Evolutionary conservation across 345 rosid genomes (phyloP), one percentile per base, ranked within the genome.

Genomic region (Sapria himalayana): DNA sequence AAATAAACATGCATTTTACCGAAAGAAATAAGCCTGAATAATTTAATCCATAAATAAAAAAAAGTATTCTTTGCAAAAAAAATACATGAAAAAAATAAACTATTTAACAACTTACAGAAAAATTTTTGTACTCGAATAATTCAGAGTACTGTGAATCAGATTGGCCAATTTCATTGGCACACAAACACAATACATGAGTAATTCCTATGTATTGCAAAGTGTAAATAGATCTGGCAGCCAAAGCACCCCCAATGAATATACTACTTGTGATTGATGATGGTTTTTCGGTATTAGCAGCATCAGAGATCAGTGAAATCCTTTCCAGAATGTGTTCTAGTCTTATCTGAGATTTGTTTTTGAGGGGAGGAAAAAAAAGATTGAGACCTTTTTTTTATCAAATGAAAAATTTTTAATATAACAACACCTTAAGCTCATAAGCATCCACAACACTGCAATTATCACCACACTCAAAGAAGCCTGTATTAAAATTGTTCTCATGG

Each of bases 281-380:
- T 48, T 62, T 84, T 74, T 91, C 99, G 18, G 93, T 84, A 52
- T 71, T 91, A 29, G 86, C 95, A 15, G 93, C 93, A 52, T 84
- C 92, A 22, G 92, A 80, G 39, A 91, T 84, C 63, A 91, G 58
- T 41, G 92, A 60, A 67, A 91, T 77, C 66, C 99, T 80, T 61
- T 84, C 95, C 54, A 84, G 92, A 50, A 84, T 74, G 59, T 91
- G 99, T 58, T 91, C 99, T 32, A 89, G 84, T 65, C 99, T 74
- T 45, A 91, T 74, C 99, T 91, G 72, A 45, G 58, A 45, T 25
- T 56, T 33, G 36, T 2, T 14, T 13, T 8, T 13, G 41, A 42
- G 42, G 7, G 33, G 25, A 31, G 9, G 24, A 41, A 50, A 37
- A 15, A 22, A 11, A 12, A 24, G 12, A 41, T 18, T 33, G 16